Conservation (phyloP, 2,329 filamentous ascomycete species). For the Acrodontium crateriforme region DNA sequence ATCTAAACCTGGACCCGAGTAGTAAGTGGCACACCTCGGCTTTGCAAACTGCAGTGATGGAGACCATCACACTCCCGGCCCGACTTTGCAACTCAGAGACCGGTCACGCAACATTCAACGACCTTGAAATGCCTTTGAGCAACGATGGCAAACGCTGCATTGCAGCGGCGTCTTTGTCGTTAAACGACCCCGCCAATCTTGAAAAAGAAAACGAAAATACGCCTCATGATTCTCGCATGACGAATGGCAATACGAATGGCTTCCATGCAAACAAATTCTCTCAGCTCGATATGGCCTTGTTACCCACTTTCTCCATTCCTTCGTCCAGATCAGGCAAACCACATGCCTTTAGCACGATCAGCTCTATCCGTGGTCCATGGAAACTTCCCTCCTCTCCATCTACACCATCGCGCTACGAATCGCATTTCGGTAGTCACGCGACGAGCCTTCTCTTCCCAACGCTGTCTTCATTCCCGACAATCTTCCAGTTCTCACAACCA, state of each 20-base stretch:
- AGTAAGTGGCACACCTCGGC: constrained; percentile 74
- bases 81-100: constrained; percentile 42
- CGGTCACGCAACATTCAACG: constrained; percentile 41
- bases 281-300: constrained; percentile 17
- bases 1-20: constrained; percentile 44
- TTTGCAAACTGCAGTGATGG: constrained; percentile 60
- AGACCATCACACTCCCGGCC: constrained; percentile 65
- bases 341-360: constrained; percentile 29
- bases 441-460: constrained; percentile 54
- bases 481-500: constrained; percentile 42
- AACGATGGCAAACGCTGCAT: constrained; percentile 67
- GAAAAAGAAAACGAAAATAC: constrained; percentile 15
- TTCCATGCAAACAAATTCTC: constrained; percentile 2
- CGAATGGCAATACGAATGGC: constrained; percentile 17
- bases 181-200: constrained; percentile 29
- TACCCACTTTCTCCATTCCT: constrained; percentile 9
- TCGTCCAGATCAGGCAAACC: constrained; percentile 4
- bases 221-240: constrained; percentile 19
- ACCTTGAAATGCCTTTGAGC: constrained; percentile 54
- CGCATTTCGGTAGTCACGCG: constrained; percentile 27
- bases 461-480: constrained; percentile 69
- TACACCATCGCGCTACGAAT: no score
- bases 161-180: constrained; percentile 56
- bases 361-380: constrained; percentile 28
- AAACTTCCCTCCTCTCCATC: constrained; percentile 17